These are phyloP conservation scores for Trichophyton verrucosum DNA, from an alignment of 2,329 filamentous ascomycete species.

Conservation along the genomic window DNA sequence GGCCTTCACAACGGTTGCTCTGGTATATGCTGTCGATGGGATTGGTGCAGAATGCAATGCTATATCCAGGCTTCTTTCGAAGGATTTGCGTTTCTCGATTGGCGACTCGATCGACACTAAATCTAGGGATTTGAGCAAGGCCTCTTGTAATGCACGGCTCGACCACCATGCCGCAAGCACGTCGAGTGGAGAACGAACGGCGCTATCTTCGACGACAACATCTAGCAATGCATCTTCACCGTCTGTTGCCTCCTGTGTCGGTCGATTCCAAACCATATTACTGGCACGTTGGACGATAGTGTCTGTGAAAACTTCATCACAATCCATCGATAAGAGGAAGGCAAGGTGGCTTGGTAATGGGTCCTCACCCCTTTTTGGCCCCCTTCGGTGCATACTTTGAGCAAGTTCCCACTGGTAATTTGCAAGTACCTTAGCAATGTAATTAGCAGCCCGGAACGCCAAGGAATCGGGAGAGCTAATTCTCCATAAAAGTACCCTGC, in stretches of 20 bases:
- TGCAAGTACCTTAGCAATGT: constrained; percentile 60
- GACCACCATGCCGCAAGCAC: constrained; percentile 89
- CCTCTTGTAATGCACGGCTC: constrained; percentile 56
- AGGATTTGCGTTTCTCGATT: constrained; percentile 26
- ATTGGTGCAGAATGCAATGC: constrained; percentile 64
- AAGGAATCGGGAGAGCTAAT: constrained; percentile 54
- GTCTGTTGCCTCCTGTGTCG: constrained; percentile 54
- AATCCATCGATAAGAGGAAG: constrained; percentile 62
- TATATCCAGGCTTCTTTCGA: constrained; percentile 48
- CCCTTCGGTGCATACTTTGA: constrained; percentile 43
- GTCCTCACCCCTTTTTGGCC: constrained; percentile 46
- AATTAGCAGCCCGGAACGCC: constrained; percentile 51
- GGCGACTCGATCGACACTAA: constrained; percentile 35
- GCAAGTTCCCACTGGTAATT: constrained; percentile 71
- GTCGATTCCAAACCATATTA: constrained; percentile 78
- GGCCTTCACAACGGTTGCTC: constrained; percentile 47
- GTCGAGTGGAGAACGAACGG: constrained; percentile 76
- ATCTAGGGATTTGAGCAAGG: constrained; percentile 52
- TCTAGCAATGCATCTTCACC: constrained; percentile 62
- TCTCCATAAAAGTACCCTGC: constrained; percentile 79
- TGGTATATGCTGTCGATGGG: constrained; percentile 56
- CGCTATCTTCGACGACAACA: constrained; percentile 69
- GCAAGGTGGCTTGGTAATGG: constrained; percentile 64
- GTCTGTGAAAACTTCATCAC: constrained; percentile 67
- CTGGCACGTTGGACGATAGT: constrained; percentile 72